These are phyloP conservation scores for Pistacia vera DNA, from an alignment of 345 rosid genomes.

Conservation along the genomic window DNA sequence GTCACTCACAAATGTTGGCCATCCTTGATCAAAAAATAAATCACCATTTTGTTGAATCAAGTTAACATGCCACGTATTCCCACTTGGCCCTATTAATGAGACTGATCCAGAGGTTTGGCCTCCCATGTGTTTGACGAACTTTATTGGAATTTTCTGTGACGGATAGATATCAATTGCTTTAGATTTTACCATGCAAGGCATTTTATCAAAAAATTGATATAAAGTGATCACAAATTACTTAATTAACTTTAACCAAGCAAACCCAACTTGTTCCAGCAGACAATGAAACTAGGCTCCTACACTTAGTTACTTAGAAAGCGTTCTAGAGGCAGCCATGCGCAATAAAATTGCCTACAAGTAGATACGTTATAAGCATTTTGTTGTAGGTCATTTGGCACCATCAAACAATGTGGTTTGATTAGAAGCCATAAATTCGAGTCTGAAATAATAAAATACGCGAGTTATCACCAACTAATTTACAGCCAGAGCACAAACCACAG, in stretches of 20 bases:
- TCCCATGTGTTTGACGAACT: conserved; percentile 44
- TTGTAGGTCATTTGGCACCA: background rate
- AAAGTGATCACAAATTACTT: too few species aligned
- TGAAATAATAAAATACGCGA: background rate
- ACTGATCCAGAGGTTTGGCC: conserved; percentile 39
- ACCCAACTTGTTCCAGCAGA: background rate
- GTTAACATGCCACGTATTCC: conserved; percentile 47
- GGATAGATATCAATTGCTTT: conserved; percentile 1
- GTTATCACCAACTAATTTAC: background rate
- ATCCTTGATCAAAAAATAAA: conserved; percentile 42
- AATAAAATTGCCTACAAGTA: too few species aligned
- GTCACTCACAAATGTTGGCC: conserved; percentile 53
- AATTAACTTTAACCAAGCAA: background rate
- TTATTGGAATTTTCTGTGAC: conserved; percentile 50
- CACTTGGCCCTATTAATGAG: conserved; percentile 56
- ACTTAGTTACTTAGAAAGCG: background rate
- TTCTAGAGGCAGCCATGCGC: background rate
- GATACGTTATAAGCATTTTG: background rate
- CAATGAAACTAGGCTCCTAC: conserved; percentile 4
- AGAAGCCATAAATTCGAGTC: background rate
- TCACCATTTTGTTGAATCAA: conserved; percentile 34
- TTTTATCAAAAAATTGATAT: conserved; percentile 11
- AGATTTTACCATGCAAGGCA: conserved; percentile 12
- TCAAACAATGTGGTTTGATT: background rate
- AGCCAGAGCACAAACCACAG: background rate